Evolutionary conservation across 495 filamentous ascomycete genomes (phyloP), one percentile per base, ranked within the genome.

Genomic region (Talaromyces adpressus): DNA sequence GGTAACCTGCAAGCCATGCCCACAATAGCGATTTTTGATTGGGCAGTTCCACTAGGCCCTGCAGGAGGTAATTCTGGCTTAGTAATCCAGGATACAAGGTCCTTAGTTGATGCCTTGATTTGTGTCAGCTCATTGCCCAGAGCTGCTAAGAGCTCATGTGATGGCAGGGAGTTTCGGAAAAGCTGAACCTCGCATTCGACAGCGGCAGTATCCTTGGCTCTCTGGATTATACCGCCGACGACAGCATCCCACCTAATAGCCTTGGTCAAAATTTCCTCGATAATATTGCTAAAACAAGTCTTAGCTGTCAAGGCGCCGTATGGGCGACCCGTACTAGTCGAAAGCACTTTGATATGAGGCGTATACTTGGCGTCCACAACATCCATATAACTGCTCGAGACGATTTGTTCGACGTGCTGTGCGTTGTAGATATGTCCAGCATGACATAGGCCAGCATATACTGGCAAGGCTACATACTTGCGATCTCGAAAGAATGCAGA

Each of bases 311-410:
- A 2, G 4, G 2, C 25, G 25, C 25, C 4, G 39, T 65, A 71
- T 4, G 65, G 66, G 45, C 12, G 11, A 4, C 67, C 71, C 1
- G 64, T 69, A 11, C 45, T 53, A n/a, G 71, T 66, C 54, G 66
- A 68, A 8, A 65, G 45, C 1, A 73, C 14, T 3, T 79, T 84
- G 6, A 85, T 87, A 68, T 87, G 22, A 89, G 69, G 1, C 80
- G 78, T 23, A 85, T 83, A 30, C 71, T 76, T 14, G 84, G 80
- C 29, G 71, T 75, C 2, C 81, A 80, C 45, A 66, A 70, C 14
- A 4, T 27, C 25, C 25, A 27, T 27, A 4, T 27, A 27, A 2
- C 25, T 27, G 25, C 25, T 27, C 25, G 25, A 27, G 25, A 27
- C 25, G 23, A 8, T 29, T 8, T 65, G 9, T 3, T 75, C 65